Evolutionary conservation across 495 filamentous ascomycete genomes (phyloP).

Genomic region (Annulohypoxylon stygium): DNA sequence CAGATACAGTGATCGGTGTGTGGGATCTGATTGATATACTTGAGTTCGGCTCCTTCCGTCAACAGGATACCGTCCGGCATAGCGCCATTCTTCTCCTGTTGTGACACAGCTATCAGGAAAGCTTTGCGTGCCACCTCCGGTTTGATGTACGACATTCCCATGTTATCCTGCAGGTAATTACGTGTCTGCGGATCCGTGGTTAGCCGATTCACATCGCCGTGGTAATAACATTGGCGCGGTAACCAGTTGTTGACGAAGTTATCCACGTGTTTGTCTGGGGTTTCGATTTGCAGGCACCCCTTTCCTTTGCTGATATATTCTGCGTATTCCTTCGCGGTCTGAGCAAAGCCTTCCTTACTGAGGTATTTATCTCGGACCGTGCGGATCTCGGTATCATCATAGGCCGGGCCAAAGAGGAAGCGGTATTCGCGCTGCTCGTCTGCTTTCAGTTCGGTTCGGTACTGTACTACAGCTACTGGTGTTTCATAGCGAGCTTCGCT

Average conservation of each 20-base stretch:
- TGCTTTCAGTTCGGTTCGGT: slow-evolving; percentile 57
- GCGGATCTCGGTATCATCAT: slow-evolving; percentile 63
- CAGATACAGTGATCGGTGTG: slow-evolving; percentile 71
- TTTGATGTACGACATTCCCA: slow-evolving; percentile 71
- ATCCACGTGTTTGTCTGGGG: slow-evolving; percentile 67
- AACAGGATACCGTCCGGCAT: slow-evolving; percentile 70
- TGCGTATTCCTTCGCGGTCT: slow-evolving; percentile 60
- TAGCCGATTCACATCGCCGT: slow-evolving; percentile 69
- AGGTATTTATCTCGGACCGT: slow-evolving; percentile 63
- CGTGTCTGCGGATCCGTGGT: slow-evolving; percentile 70
- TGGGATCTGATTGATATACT: slow-evolving; percentile 71
- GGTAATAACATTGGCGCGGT: slow-evolving; percentile 68
- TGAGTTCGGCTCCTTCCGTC: slow-evolving; percentile 66
- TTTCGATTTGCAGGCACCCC: slow-evolving; percentile 66
- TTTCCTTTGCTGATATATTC: slow-evolving; percentile 63
- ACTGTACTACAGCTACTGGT: slow-evolving; percentile 67
- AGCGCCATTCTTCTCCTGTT: slow-evolving; percentile 66
- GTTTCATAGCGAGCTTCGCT: slow-evolving; percentile 69
- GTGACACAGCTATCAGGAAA: slow-evolving; percentile 62
- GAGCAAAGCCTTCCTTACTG: slow-evolving; percentile 62
- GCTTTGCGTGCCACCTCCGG: slow-evolving; percentile 62
- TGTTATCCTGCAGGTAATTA: slow-evolving; percentile 71
- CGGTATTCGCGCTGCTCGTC: slow-evolving; percentile 62
- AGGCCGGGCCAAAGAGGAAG: slow-evolving; percentile 68
- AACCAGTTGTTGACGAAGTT: slow-evolving; percentile 72